Base-by-base conservation (phyloP, 2,329 filamentous ascomycete species). In the Clarireedia hainanense region DNA sequence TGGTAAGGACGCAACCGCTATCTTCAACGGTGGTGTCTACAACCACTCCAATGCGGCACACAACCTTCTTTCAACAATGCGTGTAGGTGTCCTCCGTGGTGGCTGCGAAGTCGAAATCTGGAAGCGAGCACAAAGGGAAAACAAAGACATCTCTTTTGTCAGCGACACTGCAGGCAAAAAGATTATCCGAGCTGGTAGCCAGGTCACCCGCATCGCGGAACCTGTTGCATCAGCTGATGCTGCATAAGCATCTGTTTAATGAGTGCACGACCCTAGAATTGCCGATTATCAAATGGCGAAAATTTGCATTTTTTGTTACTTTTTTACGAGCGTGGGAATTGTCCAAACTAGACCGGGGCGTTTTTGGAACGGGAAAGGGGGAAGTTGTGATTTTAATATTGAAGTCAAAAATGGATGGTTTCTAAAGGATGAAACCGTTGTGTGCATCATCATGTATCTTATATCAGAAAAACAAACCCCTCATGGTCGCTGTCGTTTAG, bases 21-120 rank as follows among this genome's bases (percentile, higher is more conserved):
- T 91, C 74, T 95, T 95, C 81, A 95, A 95, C 72, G 89, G 89
- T 62, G 89, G 89, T 74, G 87, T 95, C 60, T 95, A 95, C 76
- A 81, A 86, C 71, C 89, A 95, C 78, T 90, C 86, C 70, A 95
- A 95, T 74, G 89, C 88, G 55, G 89, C 89, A 37, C 89, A 95
- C 79, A 95, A 95, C 75, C 74, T 94, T 59, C 80, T 95, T 61
- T 91, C 87, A 6, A 94, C 88, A 63, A 94, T 94, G 88, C 81
- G 89, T 64, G 85, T 94, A 14, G 89, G 88, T 72, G 89, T 95
- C 49, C 86, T 95, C 61, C 87, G 88, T 52, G 89, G 89, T 61
- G 89, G 89, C 45, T 90, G 88, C 70, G 89, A 94, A 72, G 89
- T 95, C 27, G 89, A 95, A 78, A 91, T 94, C 73, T 95, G 89